Evolutionary conservation across 345 rosid genomes (phyloP).

Genomic region (Microthlaspi erraticum): DNA sequence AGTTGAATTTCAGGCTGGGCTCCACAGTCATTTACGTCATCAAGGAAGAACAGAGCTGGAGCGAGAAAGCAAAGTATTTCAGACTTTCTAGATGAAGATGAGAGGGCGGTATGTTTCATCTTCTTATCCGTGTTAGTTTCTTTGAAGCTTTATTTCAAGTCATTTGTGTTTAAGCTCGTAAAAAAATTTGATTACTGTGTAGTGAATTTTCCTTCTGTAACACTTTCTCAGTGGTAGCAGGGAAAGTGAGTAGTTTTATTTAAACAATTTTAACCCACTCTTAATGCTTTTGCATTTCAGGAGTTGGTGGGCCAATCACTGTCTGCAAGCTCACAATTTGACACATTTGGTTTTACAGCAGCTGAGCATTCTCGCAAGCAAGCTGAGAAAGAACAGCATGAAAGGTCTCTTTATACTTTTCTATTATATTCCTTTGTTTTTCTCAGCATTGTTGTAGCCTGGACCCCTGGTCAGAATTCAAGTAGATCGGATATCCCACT

Average conservation of each 20-base stretch:
- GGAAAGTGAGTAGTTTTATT: background rate
- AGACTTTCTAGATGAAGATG: conserved; percentile 90
- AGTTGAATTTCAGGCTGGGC: conserved; percentile 77
- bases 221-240: conserved; percentile 1
- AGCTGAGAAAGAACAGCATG: conserved; percentile 84
- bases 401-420: conserved; percentile 58
- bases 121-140: conserved; percentile 14
- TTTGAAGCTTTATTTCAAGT: conserved; percentile 14
- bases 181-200: background rate
- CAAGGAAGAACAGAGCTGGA: conserved; percentile 92
- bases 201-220: conserved; percentile 13
- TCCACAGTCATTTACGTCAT: conserved; percentile 88
- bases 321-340: conserved; percentile 81
- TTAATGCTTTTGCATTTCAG: conserved; percentile 49
- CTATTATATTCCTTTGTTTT: conserved; percentile 20
- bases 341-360: conserved; percentile 98
- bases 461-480: conserved; percentile 17
- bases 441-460: conserved; percentile 23
- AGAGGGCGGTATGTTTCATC: conserved; percentile 67
- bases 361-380: conserved; percentile 85
- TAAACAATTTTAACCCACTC: conserved; percentile 5
- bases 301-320: conserved; percentile 78
- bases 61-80: conserved; percentile 81
- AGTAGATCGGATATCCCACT: background rate
- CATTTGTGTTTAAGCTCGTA: conserved; percentile 13